A percentile compares a stretch with the other conserved stretches of the same genome.
Conservation (phyloP, 768 basidiomycete genomes). For the Suillus variegatus region DNA sequence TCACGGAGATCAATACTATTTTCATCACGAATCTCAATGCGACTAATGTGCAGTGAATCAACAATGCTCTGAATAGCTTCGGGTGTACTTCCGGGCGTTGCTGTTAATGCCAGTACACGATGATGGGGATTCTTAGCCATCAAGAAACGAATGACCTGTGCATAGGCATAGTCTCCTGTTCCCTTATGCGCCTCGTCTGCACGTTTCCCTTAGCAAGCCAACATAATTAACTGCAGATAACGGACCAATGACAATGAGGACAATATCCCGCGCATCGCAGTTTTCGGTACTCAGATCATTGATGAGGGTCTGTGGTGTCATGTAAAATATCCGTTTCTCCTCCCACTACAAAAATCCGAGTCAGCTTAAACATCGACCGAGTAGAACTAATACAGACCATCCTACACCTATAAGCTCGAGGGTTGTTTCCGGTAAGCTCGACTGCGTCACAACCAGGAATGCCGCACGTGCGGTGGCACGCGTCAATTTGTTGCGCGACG, state of each 20-base stretch:
- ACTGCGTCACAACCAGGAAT: slow-evolving; percentile 85
- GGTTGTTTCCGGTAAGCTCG: slow-evolving; percentile 82
- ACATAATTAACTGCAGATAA: slow-evolving; percentile 5
- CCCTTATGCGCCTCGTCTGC: slow-evolving; percentile 95
- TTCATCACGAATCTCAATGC: slow-evolving; percentile 93
- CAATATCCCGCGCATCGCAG: slow-evolving; percentile 78
- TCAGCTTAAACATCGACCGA: background rate
- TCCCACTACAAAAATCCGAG: slow-evolving; percentile 55
- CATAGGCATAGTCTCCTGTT: slow-evolving; percentile 91
- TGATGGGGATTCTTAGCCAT: slow-evolving; percentile 96
- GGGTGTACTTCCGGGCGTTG: slow-evolving; percentile 86
- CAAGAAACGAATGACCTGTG: slow-evolving; percentile 82
- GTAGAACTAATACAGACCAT: slow-evolving; percentile 47
- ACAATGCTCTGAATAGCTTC: slow-evolving; percentile 89
- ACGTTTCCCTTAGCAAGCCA: slow-evolving; percentile 10
- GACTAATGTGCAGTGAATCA: slow-evolving; percentile 92
- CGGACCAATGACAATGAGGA: slow-evolving; percentile 86
- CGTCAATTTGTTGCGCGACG: slow-evolving; percentile 92
- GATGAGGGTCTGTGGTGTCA: slow-evolving; percentile 93
- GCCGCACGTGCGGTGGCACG: slow-evolving; percentile 91
- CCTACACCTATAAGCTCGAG: slow-evolving; percentile 51
- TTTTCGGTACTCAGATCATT: slow-evolving; percentile 78
- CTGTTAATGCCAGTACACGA: slow-evolving; percentile 89
- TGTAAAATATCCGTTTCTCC: slow-evolving; percentile 87
- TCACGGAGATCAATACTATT: slow-evolving; percentile 81